phyloP scores from a whole-genome alignment of 345 rosid genomes.

The Eucalyptus sp. region DNA sequence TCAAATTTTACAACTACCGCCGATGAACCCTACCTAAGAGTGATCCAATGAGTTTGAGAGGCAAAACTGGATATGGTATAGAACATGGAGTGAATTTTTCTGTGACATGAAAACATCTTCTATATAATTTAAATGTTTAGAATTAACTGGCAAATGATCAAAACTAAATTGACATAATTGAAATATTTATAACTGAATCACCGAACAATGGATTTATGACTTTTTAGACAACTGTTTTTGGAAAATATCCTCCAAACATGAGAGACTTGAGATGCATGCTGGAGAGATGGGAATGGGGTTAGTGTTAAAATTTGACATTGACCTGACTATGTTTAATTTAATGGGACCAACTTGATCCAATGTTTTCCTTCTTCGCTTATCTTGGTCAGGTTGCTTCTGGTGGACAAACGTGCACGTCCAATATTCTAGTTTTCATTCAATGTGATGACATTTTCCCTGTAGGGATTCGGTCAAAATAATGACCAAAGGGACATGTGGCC shows the following conservation, averaged over 20 bases:
- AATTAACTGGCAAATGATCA: too few relatives aligned
- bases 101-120: neutral
- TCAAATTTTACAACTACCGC: too few relatives aligned
- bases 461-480: neutral
- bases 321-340: neutral
- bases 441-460: neutral
- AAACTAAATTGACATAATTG: too few relatives aligned
- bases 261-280: neutral
- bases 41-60: too few relatives aligned
- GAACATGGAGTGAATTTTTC: neutral
- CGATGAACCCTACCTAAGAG: too few relatives aligned
- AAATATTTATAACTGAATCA: too few relatives aligned
- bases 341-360: neutral
- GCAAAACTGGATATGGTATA: too few relatives aligned
- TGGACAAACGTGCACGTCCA: neutral
- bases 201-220: too few relatives aligned
- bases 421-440: neutral
- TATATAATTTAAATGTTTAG: neutral
- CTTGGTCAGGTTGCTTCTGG: neutral
- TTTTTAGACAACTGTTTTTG: too few relatives aligned
- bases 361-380: neutral
- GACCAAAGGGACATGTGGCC: neutral
- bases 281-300: neutral
- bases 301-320: neutral
- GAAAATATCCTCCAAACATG: neutral